phyloP scores from a whole-genome alignment of 257 asterid genomes.

The Sherardia arvensis region DNA sequence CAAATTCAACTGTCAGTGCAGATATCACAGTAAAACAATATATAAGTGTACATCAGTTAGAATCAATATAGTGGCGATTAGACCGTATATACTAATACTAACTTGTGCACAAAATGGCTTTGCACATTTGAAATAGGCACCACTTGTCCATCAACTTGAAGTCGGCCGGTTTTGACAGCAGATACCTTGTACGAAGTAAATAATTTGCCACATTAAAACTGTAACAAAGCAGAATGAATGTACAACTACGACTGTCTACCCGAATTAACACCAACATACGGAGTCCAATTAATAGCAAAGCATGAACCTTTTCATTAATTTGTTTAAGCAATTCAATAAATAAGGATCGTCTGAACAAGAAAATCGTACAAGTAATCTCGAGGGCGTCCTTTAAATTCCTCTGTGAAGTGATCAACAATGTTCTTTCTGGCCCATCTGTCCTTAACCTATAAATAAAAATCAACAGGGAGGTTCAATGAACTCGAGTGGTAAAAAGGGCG shows the following conservation, averaged over 20 bases:
- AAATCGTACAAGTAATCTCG: constrained; percentile 71
- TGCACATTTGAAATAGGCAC: constrained; percentile 63
- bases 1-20: background rate
- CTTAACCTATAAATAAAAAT: constrained; percentile 74
- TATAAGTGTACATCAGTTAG: background rate
- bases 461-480: too few species aligned
- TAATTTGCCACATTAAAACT: background rate
- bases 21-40: background rate
- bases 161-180: constrained; percentile 85
- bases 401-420: constrained; percentile 78
- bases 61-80: background rate
- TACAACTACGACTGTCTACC: too few species aligned
- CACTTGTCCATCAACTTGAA: constrained; percentile 76
- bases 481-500: background rate
- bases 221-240: too few species aligned
- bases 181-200: constrained; percentile 38
- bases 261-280: too few species aligned
- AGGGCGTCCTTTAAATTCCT: constrained; percentile 78
- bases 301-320: background rate
- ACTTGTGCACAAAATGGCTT: constrained; percentile 97
- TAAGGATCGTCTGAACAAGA: background rate
- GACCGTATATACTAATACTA: background rate
- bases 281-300: background rate
- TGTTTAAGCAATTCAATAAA: background rate
- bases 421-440: constrained; percentile 87